Percentiles rank a stretch among this genome's conserved stretches.
These are phyloP conservation scores for Flaveria brownii DNA, from an alignment of 129 eudicot species.

Conservation along the genomic window DNA sequence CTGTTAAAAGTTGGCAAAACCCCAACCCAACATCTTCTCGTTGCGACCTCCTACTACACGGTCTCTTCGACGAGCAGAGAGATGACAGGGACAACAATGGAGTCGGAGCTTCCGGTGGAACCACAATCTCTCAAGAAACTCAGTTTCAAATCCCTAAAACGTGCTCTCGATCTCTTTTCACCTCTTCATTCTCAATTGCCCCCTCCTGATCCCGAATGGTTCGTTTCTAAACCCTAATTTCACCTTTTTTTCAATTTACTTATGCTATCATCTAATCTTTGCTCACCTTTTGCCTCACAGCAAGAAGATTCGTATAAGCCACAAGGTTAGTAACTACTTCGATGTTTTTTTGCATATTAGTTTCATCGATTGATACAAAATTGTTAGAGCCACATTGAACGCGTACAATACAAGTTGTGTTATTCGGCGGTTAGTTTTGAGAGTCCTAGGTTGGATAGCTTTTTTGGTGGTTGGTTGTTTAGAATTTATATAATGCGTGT, in stretches of 20 bases:
- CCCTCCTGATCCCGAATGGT: conserved; percentile 79
- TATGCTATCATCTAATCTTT: background rate
- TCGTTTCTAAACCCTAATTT: conserved; percentile 31
- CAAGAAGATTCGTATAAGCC: conserved; percentile 80
- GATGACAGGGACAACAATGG: conserved; percentile 51
- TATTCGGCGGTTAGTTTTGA: background rate
- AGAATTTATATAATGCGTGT: background rate
- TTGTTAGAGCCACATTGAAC: background rate
- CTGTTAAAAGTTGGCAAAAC: too few species aligned
- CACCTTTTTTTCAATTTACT: background rate
- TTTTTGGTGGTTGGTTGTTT: background rate
- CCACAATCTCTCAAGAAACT: conserved; percentile 92
- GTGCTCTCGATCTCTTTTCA: conserved; percentile 85
- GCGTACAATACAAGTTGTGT: background rate
- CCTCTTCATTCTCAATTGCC: conserved; percentile 76
- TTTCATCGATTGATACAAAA: background rate
- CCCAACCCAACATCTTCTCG: too few species aligned
- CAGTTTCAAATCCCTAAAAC: conserved; percentile 71
- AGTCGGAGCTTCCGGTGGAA: conserved; percentile 68
- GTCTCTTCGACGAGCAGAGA: background rate
- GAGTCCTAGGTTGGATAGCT: background rate
- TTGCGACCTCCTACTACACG: too few species aligned
- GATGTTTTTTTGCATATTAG: conserved; percentile 1
- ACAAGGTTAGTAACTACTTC: conserved; percentile 59
- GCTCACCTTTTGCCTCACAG: conserved; percentile 43